Percentiles rank a stretch among this genome's conserved stretches.
These are phyloP conservation scores for Blastobotrys illinoisensis DNA, from an alignment of 1,139 yeast species.

Conservation along the genomic window DNA sequence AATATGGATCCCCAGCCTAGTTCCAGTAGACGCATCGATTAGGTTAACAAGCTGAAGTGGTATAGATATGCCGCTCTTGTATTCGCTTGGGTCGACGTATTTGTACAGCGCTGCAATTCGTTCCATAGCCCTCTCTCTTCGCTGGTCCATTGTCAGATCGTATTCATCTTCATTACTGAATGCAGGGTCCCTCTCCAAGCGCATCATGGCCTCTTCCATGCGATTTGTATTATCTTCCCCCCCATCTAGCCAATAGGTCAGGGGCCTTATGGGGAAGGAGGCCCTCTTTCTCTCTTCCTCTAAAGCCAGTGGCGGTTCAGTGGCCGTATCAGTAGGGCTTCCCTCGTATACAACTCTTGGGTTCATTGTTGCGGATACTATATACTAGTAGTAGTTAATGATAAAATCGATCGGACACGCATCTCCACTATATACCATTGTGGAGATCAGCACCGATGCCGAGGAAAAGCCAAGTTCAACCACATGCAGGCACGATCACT, in stretches of 20 bases:
- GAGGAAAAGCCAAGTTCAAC: neutral
- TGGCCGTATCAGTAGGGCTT: slow-evolving; percentile 26
- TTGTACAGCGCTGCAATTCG: slow-evolving; percentile 45
- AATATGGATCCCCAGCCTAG: slow-evolving; percentile 64
- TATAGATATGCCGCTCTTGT: slow-evolving; percentile 42
- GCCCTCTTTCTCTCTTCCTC: slow-evolving; percentile 44
- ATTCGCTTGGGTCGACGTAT: slow-evolving; percentile 39
- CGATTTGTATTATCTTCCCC: slow-evolving; percentile 41
- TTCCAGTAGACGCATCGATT: slow-evolving; percentile 55
- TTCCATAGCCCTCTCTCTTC: slow-evolving; percentile 48
- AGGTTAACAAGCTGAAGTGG: slow-evolving; percentile 41
- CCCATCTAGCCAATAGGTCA: slow-evolving; percentile 53
- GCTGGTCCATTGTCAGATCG: slow-evolving; percentile 45
- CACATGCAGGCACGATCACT: neutral
- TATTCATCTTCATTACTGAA: slow-evolving; percentile 46
- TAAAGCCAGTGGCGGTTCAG: slow-evolving; percentile 31
- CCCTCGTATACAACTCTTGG: slow-evolving; percentile 23
- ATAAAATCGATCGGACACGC: no score
- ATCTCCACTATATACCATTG: neutral
- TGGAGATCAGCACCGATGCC: neutral
- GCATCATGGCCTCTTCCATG: slow-evolving; percentile 42
- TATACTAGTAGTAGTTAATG: no score
- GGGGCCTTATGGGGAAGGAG: slow-evolving; percentile 41
- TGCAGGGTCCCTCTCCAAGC: slow-evolving; percentile 51
- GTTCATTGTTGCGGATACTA: no score